Conservation (phyloP, 1,139 yeast genomes). For the Yamadazyma triangularis region DNA sequence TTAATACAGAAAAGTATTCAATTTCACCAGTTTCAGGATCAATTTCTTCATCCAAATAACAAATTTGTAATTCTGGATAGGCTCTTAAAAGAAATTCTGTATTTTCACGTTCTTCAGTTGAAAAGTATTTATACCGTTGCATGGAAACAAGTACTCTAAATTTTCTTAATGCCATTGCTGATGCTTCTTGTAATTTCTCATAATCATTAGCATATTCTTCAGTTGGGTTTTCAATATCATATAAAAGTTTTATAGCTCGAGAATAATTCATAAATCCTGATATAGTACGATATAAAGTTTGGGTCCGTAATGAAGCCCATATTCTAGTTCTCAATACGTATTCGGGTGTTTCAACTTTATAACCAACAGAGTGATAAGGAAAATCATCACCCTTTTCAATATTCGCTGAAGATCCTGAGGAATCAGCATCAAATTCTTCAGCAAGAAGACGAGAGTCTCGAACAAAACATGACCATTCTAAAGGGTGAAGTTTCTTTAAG, state of each 20-base stretch:
- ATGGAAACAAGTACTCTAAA: conserved; percentile 42
- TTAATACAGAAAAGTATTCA: conserved; percentile 29
- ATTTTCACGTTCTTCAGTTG: conserved; percentile 32
- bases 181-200: conserved; percentile 32
- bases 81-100: conserved; percentile 35
- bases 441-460: conserved; percentile 46
- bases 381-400: conserved; percentile 27
- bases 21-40: conserved; percentile 20
- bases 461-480: conserved; percentile 50
- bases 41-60: conserved; percentile 35
- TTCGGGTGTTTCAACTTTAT: conserved; percentile 51
- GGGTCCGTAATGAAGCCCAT: conserved; percentile 56
- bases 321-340: conserved; percentile 49
- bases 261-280: conserved; percentile 58
- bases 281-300: conserved; percentile 50
- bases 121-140: conserved; percentile 36
- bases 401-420: conserved; percentile 18
- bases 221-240: conserved; percentile 37
- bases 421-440: conserved; percentile 36
- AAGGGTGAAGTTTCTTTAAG: conserved; percentile 45
- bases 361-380: conserved; percentile 48
- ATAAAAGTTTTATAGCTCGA: conserved; percentile 45
- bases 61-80: conserved; percentile 44
- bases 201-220: conserved; percentile 20
- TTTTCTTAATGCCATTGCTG: conserved; percentile 40